A percentile compares a stretch with the other conserved stretches of the same genome.
Evolutionary conservation across 345 rosid species (phyloP).

Genomic region (Populus ilicifolia): DNA sequence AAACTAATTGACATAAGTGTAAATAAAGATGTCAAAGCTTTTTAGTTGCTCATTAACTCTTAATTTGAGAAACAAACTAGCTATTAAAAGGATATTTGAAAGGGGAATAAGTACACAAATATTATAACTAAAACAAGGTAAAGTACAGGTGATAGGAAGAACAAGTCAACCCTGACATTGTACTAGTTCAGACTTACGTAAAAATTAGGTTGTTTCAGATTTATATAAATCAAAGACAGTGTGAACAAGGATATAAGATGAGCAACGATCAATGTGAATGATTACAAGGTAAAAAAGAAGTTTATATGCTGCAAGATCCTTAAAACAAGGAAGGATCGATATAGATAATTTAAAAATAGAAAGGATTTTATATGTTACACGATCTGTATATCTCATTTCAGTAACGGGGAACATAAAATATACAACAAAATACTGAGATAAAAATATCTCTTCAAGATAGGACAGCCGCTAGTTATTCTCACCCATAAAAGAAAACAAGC

Average conservation of each 20-base stretch:
- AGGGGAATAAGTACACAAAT: no score
- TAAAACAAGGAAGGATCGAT: not conserved
- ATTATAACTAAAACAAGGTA: no score
- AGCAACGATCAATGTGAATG: not conserved
- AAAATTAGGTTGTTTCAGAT: no score
- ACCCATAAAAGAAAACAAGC: not conserved
- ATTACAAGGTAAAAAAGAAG: not conserved
- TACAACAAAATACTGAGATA: not conserved
- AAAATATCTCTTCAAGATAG: not conserved
- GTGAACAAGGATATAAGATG: not conserved
- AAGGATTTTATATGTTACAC: not conserved
- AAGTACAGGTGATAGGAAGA: not conserved
- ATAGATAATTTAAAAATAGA: not conserved
- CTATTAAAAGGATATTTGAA: no score
- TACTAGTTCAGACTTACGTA: not conserved
- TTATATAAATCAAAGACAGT: not conserved
- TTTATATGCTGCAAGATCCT: not conserved
- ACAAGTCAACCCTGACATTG: no score
- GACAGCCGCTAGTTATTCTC: not conserved
- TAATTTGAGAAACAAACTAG: not conserved
- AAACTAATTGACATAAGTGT: not conserved
- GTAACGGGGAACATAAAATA: not conserved
- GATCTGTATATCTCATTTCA: no score
- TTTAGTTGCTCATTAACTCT: not conserved
- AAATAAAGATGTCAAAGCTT: not conserved